Percentiles rank a stretch among this genome's conserved stretches.
Evolutionary conservation across 2,329 filamentous ascomycete species (phyloP).

Genomic region (Dactylonectria macrodidyma): DNA sequence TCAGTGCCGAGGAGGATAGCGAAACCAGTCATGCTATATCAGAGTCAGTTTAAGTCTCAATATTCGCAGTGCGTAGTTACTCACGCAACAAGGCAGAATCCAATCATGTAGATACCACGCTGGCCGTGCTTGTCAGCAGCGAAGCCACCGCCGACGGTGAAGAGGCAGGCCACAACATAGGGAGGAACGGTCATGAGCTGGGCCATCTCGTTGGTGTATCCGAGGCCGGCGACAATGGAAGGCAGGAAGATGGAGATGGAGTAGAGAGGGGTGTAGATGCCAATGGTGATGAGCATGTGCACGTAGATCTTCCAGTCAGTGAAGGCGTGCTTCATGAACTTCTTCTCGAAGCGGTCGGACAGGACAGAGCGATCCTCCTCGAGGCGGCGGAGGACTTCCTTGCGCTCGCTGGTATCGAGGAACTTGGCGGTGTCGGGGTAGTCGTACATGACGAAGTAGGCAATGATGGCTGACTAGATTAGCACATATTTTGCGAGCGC

Average conservation of each 20-base stretch:
- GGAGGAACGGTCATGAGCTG: conserved; percentile 58
- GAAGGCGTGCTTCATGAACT: conserved; percentile 69
- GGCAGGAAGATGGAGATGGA: conserved; percentile 57
- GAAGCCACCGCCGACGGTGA: conserved; percentile 58
- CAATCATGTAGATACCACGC: conserved; percentile 57
- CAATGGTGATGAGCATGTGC: conserved; percentile 74
- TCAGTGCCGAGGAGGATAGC: conserved; percentile 50
- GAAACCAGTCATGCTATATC: conserved; percentile 53
- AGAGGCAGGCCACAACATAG: conserved; percentile 55
- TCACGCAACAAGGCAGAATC: conserved; percentile 54
- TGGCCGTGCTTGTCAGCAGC: conserved; percentile 57
- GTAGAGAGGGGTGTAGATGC: conserved; percentile 61
- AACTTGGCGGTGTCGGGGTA: conserved; percentile 69
- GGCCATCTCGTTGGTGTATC: conserved; percentile 54
- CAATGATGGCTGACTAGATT: conserved; percentile 57
- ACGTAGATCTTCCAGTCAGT: conserved; percentile 70
- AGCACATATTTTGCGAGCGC: conserved; percentile 1
- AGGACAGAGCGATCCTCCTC: conserved; percentile 60
- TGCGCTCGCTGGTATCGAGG: conserved; percentile 60
- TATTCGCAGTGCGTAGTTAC: conserved; percentile 26
- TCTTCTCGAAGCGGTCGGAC: conserved; percentile 71
- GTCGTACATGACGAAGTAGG: conserved; percentile 70
- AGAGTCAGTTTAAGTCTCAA: conserved; percentile 12
- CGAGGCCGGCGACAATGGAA: conserved; percentile 54
- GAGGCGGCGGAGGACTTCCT: conserved; percentile 60